Evolutionary conservation across 192 early-diverging fungal species (phyloP).

Genomic region (Thamnidium elegans): DNA sequence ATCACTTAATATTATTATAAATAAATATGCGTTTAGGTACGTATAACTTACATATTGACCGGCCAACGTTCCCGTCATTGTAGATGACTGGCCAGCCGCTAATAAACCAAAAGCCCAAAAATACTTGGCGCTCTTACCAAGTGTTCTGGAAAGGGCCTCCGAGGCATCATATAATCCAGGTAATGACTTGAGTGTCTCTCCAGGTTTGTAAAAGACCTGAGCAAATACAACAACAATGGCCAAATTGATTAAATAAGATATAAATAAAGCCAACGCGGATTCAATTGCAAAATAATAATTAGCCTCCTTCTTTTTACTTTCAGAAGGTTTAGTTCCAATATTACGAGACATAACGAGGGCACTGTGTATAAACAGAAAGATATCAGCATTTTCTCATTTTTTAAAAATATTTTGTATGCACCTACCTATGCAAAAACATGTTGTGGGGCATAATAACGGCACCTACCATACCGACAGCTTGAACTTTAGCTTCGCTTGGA

Average conservation of each 20-base stretch:
- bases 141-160: conserved; percentile 46
- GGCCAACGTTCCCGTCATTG: conserved; percentile 88
- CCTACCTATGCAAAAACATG: conserved; percentile 77
- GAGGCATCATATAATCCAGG: conserved; percentile 67
- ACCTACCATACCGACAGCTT: conserved; percentile 67
- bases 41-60: conserved; percentile 68
- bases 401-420: background rate
- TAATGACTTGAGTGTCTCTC: conserved; percentile 17
- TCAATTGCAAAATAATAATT: conserved; percentile 70
- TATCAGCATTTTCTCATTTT: background rate
- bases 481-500: conserved; percentile 52
- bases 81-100: conserved; percentile 78
- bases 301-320: conserved; percentile 55
- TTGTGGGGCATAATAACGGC: conserved; percentile 89
- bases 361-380: background rate
- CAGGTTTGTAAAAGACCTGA: conserved; percentile 38
- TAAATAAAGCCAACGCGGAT: conserved; percentile 56
- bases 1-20: background rate
- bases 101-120: conserved; percentile 85
- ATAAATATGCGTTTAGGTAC: background rate
- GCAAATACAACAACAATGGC: conserved; percentile 70
- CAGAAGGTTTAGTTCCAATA: conserved; percentile 23
- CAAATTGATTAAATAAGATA: conserved; percentile 65
- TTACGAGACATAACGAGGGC: conserved; percentile 62
- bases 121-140: conserved; percentile 63